A percentile compares a stretch with the other conserved stretches of the same genome.
Conservation (phyloP, 257 asterid genomes). For the Ballota nigra region DNA sequence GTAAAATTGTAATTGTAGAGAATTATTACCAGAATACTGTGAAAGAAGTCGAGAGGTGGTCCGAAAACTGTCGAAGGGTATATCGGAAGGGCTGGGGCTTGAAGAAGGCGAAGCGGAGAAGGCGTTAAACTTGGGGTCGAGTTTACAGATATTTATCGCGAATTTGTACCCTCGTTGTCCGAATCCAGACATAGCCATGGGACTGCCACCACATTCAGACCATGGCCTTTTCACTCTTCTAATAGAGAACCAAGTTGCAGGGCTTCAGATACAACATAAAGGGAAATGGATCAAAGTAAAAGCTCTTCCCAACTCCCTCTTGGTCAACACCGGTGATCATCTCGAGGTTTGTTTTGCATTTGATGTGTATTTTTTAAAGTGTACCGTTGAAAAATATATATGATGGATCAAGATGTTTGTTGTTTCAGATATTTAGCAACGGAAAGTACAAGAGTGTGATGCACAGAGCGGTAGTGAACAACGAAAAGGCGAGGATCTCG, state of each 20-base stretch:
- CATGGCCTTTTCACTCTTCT: slow-evolving; percentile 79
- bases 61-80: slow-evolving; percentile 34
- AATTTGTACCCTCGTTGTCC: slow-evolving; percentile 75
- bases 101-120: slow-evolving; percentile 41
- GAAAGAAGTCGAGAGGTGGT: slow-evolving; percentile 38
- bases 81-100: slow-evolving; percentile 55
- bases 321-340: slow-evolving; percentile 70
- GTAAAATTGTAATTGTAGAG: slow-evolving; percentile 28
- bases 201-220: slow-evolving; percentile 75
- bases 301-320: slow-evolving; percentile 53
- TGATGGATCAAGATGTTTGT: too few relatives aligned
- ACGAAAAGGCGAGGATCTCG: slow-evolving; percentile 59
- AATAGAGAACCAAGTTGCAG: slow-evolving; percentile 55
- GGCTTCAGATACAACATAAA: slow-evolving; percentile 58
- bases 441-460: slow-evolving; percentile 79
- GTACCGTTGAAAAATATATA: too few relatives aligned
- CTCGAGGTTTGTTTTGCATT: too few relatives aligned
- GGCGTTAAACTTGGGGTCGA: slow-evolving; percentile 39
- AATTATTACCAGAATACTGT: slow-evolving; percentile 39
- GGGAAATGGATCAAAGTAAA: slow-evolving; percentile 58
- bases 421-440: slow-evolving; percentile 62
- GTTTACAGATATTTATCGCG: slow-evolving; percentile 42
- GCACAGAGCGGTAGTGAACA: slow-evolving; percentile 74
- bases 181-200: slow-evolving; percentile 60
- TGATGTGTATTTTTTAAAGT: too few relatives aligned